Conservation (phyloP, 1,139 yeast species). For the Suhomyces ambrosiae region DNA sequence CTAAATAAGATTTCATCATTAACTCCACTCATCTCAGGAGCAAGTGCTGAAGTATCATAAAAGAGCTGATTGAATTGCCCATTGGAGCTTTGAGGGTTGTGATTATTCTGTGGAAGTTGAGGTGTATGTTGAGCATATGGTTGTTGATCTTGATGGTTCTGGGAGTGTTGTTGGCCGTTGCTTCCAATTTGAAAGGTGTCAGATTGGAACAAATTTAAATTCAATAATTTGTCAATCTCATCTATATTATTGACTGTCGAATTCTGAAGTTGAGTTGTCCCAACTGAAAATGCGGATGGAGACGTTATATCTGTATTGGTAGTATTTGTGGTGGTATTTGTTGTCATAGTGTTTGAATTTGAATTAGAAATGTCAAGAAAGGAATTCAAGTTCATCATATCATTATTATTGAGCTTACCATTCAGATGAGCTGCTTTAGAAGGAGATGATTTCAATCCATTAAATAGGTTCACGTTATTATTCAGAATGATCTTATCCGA, state of each 20-base stretch:
- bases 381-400: constrained; percentile 13
- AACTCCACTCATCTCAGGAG: constrained; percentile 16
- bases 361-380: constrained; percentile 11
- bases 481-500: constrained; percentile 27
- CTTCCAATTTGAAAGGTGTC: constrained; percentile 30
- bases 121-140: not conserved
- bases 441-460: constrained; percentile 16
- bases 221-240: constrained; percentile 45
- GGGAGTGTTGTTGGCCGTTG: constrained; percentile 4
- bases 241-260: constrained; percentile 25
- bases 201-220: constrained; percentile 43
- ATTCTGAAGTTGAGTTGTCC: constrained; percentile 2
- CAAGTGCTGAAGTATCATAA: constrained; percentile 2
- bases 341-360: not conserved
- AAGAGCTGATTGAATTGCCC: constrained; percentile 5
- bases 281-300: constrained; percentile 9
- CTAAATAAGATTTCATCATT: constrained; percentile 19
- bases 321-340: constrained; percentile 6
- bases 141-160: constrained; percentile 1
- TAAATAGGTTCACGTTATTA: constrained; percentile 27
- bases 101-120: too few relatives aligned
- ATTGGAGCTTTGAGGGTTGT: constrained; percentile 2
- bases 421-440: too few relatives aligned
- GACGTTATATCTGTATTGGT: constrained; percentile 9
- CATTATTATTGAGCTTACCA: constrained; percentile 5